A percentile compares a stretch with the other conserved stretches of the same genome.
Evolutionary conservation across 129 eudicot genomes (phyloP).

Genomic region (Escallonia rubra): DNA sequence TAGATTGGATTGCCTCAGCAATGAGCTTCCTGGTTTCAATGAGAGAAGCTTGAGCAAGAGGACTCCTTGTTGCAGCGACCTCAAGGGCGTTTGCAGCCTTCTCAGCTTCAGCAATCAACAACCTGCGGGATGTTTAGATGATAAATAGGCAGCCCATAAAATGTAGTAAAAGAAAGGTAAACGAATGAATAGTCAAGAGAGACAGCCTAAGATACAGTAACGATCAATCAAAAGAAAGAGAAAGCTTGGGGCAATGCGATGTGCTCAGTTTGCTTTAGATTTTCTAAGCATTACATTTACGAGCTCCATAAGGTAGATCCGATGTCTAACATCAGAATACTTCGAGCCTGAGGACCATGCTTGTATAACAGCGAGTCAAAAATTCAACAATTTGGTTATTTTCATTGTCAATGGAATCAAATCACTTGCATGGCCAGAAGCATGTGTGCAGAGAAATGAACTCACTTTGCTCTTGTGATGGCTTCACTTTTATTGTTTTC

Average conservation of each 20-base stretch:
- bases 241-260: neutral
- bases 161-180: too few relatives aligned
- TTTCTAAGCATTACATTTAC: too few relatives aligned
- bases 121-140: conserved; percentile 28
- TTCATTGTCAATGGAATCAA: too few relatives aligned
- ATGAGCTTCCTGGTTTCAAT: conserved; percentile 73
- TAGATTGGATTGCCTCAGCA: conserved; percentile 67
- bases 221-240: neutral
- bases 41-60: conserved; percentile 75
- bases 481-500: conserved; percentile 63
- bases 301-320: too few relatives aligned
- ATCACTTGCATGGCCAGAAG: neutral
- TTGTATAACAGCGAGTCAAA: too few relatives aligned
- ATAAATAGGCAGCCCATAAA: neutral
- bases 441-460: conserved; percentile 4
- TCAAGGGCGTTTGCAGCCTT: conserved; percentile 84
- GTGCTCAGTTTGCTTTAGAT: too few relatives aligned
- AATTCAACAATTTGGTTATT: too few relatives aligned
- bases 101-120: conserved; percentile 83
- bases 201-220: neutral
- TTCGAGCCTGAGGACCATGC: too few relatives aligned
- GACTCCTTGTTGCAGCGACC: conserved; percentile 64
- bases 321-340: too few relatives aligned
- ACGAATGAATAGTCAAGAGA: too few relatives aligned
- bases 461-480: conserved; percentile 86